These are phyloP conservation scores for Pilatotrama ljubarskyi DNA, from an alignment of 768 basidiomycete species.

Conservation along the genomic window DNA sequence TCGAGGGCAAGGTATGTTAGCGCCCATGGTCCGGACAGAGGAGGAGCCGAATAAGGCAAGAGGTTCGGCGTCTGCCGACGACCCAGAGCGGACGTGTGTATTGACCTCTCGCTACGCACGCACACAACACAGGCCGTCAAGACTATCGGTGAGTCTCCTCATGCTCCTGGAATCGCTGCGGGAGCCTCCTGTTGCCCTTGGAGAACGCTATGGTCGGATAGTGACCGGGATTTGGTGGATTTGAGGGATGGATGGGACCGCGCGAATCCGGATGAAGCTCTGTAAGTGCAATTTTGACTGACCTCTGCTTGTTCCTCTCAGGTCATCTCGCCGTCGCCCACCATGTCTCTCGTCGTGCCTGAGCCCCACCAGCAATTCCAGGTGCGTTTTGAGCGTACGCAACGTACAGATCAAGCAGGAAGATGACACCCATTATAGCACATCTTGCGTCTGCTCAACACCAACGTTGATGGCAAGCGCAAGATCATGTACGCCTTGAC, in stretches of 20 bases:
- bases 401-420: neutral
- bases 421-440: slow-evolving; percentile 56
- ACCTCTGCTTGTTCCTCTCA: neutral
- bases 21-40: neutral
- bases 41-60: neutral
- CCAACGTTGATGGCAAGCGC: slow-evolving; percentile 98
- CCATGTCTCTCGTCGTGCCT: slow-evolving; percentile 96
- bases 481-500: slow-evolving; percentile 99
- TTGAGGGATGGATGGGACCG: slow-evolving; percentile 14
- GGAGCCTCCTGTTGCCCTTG: neutral
- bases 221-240: neutral
- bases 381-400: slow-evolving; percentile 42
- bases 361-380: slow-evolving; percentile 96
- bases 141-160: slow-evolving; percentile 17
- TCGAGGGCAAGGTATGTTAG: neutral
- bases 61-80: slow-evolving; percentile 4
- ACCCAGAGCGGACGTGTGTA: slow-evolving; percentile 1
- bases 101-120: slow-evolving; percentile 13
- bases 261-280: slow-evolving; percentile 11
- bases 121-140: slow-evolving; percentile 22
- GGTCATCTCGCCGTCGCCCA: slow-evolving; percentile 23
- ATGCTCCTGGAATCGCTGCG: slow-evolving; percentile 6
- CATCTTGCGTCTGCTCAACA: slow-evolving; percentile 98
- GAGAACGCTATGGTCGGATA: neutral
- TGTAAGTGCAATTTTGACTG: slow-evolving; percentile 18